Evolutionary conservation across 345 rosid species (phyloP), one percentile per base, ranked within the genome.

Genomic region (Sapria himalayana): DNA sequence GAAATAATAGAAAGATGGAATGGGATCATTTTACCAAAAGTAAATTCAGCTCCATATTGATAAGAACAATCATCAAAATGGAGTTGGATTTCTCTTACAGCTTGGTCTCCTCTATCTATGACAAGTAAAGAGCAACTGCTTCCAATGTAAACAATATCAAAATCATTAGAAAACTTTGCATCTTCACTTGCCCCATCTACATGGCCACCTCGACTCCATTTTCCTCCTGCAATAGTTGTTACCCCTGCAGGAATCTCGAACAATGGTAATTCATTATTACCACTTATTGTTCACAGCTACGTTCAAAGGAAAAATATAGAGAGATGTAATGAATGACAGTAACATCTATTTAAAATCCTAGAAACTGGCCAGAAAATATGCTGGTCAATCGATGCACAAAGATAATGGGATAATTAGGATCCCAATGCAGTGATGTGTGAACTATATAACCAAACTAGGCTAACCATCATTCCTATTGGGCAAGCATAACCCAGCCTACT

Each of bases 221-320:
- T 74, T 17, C 98, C 92, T 4, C 78, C 85, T 2, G 92, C 93
- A 40, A 89, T 89, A 20, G 95, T 89, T 22, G 95, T 66, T 21
- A 89, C 77, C 20, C 93, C 98, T 89, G 61, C 56, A 65, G 3
- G 27, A 33, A 21, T n/a, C n/a, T n/a, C n/a, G n/a, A n/a, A n/a
- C n/a, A n/a, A n/a, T n/a, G n/a, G n/a, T n/a, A n/a, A n/a, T n/a
- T n/a, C n/a, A n/a, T n/a, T n/a, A n/a, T n/a, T n/a, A n/a, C n/a
- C n/a, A n/a, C n/a, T n/a, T n/a, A n/a, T n/a, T n/a, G n/a, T n/a
- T n/a, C n/a, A n/a, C n/a, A n/a, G n/a, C n/a, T n/a, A n/a, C n/a
- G n/a, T n/a, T n/a, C n/a, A n/a, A n/a, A n/a, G n/a, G n/a, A n/a
- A n/a, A n/a, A n/a, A n/a, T n/a, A n/a, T n/a, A n/a, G n/a, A n/a